phyloP scores from a whole-genome alignment of 2,329 filamentous ascomycete genomes.

The Colletotrichum liaoningense region DNA sequence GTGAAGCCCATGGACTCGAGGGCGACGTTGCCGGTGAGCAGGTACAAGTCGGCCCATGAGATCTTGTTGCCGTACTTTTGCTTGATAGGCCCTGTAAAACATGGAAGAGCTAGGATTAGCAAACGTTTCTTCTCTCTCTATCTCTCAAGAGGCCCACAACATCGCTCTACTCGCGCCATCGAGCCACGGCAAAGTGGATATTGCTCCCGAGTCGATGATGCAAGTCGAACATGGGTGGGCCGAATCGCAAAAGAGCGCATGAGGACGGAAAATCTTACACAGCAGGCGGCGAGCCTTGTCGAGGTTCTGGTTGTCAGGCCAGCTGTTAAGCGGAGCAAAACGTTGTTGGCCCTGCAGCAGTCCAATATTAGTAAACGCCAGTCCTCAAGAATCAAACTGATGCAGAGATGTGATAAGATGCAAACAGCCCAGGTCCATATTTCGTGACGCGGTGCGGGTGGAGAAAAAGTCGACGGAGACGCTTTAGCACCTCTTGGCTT shows the following conservation, averaged over 20 bases:
- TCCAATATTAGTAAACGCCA: conserved; percentile 30
- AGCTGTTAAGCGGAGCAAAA: conserved; percentile 84
- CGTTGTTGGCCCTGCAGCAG: conserved; percentile 74
- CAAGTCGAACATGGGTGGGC: not conserved
- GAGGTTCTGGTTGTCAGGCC: conserved; percentile 82
- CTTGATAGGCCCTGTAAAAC: conserved; percentile 70
- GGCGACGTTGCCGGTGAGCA: conserved; percentile 81
- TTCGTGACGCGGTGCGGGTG: conserved; percentile 12
- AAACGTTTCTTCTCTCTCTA: not conserved
- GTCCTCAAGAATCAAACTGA: conserved; percentile 7
- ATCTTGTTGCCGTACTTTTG: conserved; percentile 87
- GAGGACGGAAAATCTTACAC: conserved; percentile 21
- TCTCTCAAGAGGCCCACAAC: conserved; percentile 49
- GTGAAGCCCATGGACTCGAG: conserved; percentile 82
- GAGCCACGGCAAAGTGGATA: not conserved
- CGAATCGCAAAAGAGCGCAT: not conserved
- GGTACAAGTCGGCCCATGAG: conserved; percentile 80
- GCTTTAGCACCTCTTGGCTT: conserved; percentile 19
- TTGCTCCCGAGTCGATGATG: conserved; percentile 9
- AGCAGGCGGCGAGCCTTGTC: conserved; percentile 85
- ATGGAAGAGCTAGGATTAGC: not conserved
- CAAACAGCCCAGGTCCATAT: conserved; percentile 15
- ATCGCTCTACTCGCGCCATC: conserved; percentile 44
- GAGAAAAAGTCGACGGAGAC: not conserved
- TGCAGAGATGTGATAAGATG: conserved; percentile 5